Percentiles rank a stretch among this genome's conserved stretches.
Evolutionary conservation across 1,284 basidiomycete species (phyloP).

Genomic region (Grifola frondosa): DNA sequence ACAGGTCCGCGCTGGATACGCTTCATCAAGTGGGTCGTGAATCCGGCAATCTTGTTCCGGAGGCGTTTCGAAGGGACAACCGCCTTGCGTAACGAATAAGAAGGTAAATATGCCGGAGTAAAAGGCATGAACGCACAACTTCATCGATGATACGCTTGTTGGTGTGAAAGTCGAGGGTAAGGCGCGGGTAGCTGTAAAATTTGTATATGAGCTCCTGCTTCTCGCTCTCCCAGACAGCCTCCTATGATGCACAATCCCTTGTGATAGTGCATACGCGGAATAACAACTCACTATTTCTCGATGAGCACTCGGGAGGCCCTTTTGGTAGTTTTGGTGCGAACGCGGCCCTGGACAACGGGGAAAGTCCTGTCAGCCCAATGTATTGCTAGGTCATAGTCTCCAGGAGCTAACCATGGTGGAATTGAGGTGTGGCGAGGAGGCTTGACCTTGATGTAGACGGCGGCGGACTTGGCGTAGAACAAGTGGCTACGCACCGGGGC

Average conservation of each 20-base stretch:
- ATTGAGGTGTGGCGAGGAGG: slow-evolving; percentile 26
- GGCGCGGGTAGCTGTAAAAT: slow-evolving; percentile 79
- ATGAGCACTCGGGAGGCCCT: slow-evolving; percentile 98
- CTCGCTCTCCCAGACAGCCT: neutral
- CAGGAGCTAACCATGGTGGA: slow-evolving; percentile 26
- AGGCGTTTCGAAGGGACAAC: slow-evolving; percentile 98
- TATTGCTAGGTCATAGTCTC: slow-evolving; percentile 6
- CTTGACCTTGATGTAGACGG: slow-evolving; percentile 25
- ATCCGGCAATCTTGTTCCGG: slow-evolving; percentile 99
- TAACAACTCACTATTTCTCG: slow-evolving; percentile 91
- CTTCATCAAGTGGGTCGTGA: slow-evolving; percentile 99
- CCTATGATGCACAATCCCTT: neutral
- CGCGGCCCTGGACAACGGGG: slow-evolving; percentile 80
- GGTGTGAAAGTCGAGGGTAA: slow-evolving; percentile 97
- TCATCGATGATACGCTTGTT: slow-evolving; percentile 99
- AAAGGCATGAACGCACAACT: slow-evolving; percentile 65
- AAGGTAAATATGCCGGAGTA: neutral
- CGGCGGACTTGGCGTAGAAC: slow-evolving; percentile 20
- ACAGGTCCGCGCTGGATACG: slow-evolving; percentile 99
- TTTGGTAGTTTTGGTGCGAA: slow-evolving; percentile 99
- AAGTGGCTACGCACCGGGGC: slow-evolving; percentile 13
- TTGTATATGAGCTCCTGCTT: slow-evolving; percentile 7
- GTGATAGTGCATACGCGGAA: slow-evolving; percentile 15
- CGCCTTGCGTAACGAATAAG: slow-evolving; percentile 51
- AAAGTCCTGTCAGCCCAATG: slow-evolving; percentile 11